Base-by-base conservation (phyloP, 2,329 filamentous ascomycete genomes). In the Arthrobotrys entomopaga region DNA sequence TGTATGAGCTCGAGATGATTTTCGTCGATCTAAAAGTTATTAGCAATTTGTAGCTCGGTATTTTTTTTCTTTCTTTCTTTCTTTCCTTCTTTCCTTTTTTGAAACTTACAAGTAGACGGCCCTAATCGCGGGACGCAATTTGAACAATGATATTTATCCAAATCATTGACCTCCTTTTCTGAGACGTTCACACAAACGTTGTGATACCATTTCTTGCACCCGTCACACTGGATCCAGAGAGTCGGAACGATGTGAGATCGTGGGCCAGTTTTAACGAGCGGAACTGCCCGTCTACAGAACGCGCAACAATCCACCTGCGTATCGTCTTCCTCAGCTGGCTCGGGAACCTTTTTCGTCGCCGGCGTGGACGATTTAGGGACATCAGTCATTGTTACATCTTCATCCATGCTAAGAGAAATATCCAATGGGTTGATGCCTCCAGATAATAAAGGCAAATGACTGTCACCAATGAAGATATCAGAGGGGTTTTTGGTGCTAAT, bases 131-230 rank as follows among this genome's bases (percentile, higher is more conserved):
- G 84, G 75, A 87, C 86, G 79, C 88, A 90, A 61, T 81, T 80
- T 59, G 82, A 82, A 80, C 88, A 90, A 78, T 89, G 88, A 79
- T 87, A 90, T 79, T 90, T 90, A 82, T 90, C 88, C 50, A 90
- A 87, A 61, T 86, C 87, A 65, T 87, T 85, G 38, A 89, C 86
- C 79, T 90, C 87, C 24, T 86, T 83, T 76, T 87, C 87, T 77
- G 84, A 88, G 79, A 90, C 89, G 2, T 87, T 88, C 57, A 88
- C 88, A 79, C 88, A 90, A 61, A 87, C 85, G 72, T 87, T 87
- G 81, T 90, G 88, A 78, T 87, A 89, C 88, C 88, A 90, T 66
- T 84, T 84, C 78, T 89, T 88, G 81, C 88, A 90, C 24, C 87
- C 88, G 80, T 90, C 88, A 79, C 88, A 90, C 48, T 85, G 86